phyloP scores from a whole-genome alignment of 2,329 filamentous ascomycete species.

The Sporothrix curviconia region DNA sequence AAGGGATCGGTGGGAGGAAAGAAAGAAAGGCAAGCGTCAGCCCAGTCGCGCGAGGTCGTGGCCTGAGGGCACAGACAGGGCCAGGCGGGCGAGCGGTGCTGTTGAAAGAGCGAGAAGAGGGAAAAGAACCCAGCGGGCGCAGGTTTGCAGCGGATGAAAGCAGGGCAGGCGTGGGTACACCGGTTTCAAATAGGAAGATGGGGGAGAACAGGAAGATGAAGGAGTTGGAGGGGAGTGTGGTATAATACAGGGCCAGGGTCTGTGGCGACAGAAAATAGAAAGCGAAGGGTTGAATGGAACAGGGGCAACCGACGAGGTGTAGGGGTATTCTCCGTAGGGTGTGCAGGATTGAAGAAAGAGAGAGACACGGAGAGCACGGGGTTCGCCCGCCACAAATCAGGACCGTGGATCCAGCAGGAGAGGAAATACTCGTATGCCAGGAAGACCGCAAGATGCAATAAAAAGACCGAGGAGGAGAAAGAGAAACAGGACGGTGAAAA shows the following conservation, averaged over 20 bases:
- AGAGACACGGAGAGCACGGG: not conserved
- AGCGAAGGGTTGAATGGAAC: not conserved
- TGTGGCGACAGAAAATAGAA: not conserved
- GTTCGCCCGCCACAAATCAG: not conserved
- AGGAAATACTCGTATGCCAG: not conserved
- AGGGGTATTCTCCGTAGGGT: not conserved
- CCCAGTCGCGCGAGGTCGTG: slow-evolving; percentile 11
- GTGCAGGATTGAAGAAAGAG: not conserved
- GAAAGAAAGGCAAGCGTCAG: slow-evolving; percentile 13
- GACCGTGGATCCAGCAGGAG: not conserved
- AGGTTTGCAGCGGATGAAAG: slow-evolving; percentile 5
- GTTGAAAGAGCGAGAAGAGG: not conserved
- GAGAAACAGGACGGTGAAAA: not conserved
- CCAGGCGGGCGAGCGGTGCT: slow-evolving; percentile 1
- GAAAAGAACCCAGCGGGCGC: slow-evolving; percentile 4
- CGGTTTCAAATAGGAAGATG: slow-evolving; percentile 20
- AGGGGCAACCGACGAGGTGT: not conserved
- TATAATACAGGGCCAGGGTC: not conserved
- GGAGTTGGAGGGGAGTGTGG: not conserved
- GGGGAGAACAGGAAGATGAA: not conserved
- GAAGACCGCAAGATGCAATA: not conserved
- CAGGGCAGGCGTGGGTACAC: slow-evolving; percentile 15
- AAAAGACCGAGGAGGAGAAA: not conserved
- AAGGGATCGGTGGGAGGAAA: not conserved
- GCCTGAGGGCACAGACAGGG: slow-evolving; percentile 11